Conservation (phyloP, 345 rosid genomes). For the Capsella bursapastoris region DNA sequence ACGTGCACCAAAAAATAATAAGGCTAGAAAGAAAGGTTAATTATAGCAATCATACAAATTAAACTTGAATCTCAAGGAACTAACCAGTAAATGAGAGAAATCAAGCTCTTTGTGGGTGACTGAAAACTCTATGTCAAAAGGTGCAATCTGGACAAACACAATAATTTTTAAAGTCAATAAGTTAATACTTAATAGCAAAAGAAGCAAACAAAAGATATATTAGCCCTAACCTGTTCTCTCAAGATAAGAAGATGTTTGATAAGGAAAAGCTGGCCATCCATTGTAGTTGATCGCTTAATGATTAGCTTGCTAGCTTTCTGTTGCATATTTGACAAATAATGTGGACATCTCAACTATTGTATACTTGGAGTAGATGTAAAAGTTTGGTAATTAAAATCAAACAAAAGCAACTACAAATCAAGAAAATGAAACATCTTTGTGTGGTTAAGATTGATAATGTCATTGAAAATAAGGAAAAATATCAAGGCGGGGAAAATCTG, state of each 20-base stretch:
- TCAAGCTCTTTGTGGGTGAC: constrained; percentile 98
- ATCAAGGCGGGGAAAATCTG: constrained; percentile 27
- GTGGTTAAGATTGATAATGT: constrained; percentile 14
- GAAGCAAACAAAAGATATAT: constrained; percentile 31
- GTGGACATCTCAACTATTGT: constrained; percentile 21
- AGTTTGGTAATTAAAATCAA: constrained; percentile 11
- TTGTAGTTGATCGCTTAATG: constrained; percentile 72
- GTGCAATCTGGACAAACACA: constrained; percentile 70
- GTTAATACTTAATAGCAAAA: constrained; percentile 19
- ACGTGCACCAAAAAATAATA: constrained; percentile 7
- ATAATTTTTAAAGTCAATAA: constrained; percentile 4
- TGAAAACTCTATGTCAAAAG: constrained; percentile 94
- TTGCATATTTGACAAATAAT: constrained; percentile 33
- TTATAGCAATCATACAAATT: constrained; percentile 13
- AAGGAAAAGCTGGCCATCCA: constrained; percentile 97
- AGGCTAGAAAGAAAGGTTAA: neutral
- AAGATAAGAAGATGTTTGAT: constrained; percentile 90
- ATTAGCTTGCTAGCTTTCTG: constrained; percentile 95
- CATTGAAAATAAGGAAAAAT: constrained; percentile 11
- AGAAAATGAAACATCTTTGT: constrained; percentile 13
- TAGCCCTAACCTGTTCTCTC: constrained; percentile 83
- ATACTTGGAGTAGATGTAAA: constrained; percentile 6
- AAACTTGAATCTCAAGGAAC: constrained; percentile 44
- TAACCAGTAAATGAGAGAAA: constrained; percentile 95
- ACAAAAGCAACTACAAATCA: neutral